Base-by-base conservation (phyloP, 2,329 filamentous ascomycete genomes). In the Podosphaera aphanis region DNA sequence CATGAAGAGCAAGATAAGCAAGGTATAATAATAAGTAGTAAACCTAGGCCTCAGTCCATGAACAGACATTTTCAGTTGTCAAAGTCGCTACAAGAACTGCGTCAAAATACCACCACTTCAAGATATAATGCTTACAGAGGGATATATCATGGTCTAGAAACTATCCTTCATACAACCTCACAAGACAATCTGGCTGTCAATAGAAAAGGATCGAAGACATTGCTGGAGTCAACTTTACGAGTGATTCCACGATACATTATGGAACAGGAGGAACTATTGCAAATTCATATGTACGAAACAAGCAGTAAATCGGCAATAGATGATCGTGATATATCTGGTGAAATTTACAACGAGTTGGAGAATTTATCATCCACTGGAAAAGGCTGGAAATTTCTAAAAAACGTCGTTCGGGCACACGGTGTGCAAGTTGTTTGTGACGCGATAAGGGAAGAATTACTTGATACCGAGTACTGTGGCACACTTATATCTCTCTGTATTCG, bases 281-380 rank as follows among this genome's bases (percentile, higher is more conserved):
- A 56, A 25, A 51, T 56, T 11, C 60, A 66, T 18, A 58, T 63
- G 3, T 59, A 64, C 44, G 52, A 60, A 36, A 57, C 59, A 11
- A 64, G 63, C 2, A 61, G 60, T 35, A 56, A 52, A 48, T 55
- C 53, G 25, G 49, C 54, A 10, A 54, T 60, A 16, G 47, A 54
- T 15, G 55, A 55, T 5, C 57, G 62, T 16, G 55, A 64, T 38
- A 59, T 65, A 4, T 65, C 66, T 0, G 59, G 61, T 13, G 60
- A 65, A 3, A 60, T 70, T 19, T 73, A 72, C 50, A 60, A 64
- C 39, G 64, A 70, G 15, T 52, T 73, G 15, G 68, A 72, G 50
- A 50, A 57, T 2, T 52, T 69, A 2, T 65, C 66, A 6, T 56
- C 60, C 18, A 52, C 54, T 1, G 57, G 57, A 2, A 49, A 55